Conservation (phyloP, 1,284 basidiomycete species). For the Erythrobasidium hasegawianum region DNA sequence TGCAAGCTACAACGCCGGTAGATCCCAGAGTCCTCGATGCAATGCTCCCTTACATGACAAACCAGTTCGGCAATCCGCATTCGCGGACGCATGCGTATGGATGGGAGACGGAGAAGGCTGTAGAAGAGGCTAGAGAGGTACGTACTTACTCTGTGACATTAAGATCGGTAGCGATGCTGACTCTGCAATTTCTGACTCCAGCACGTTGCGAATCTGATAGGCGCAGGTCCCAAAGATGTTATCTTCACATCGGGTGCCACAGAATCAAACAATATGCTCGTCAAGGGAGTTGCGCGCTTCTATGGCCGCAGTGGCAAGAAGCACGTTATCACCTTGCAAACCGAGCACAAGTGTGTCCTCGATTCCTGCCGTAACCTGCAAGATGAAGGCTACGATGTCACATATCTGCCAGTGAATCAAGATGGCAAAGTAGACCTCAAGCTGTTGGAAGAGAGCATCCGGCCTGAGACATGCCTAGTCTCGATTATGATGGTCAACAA, state of each 20-base stretch:
- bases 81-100: constrained; percentile 97
- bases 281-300: constrained; percentile 96
- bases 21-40: constrained; percentile 95
- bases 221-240: constrained; percentile 91
- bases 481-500: constrained; percentile 99
- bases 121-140: constrained; percentile 84
- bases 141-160: constrained; percentile 36
- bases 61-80: constrained; percentile 97
- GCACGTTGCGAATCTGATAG: constrained; percentile 86
- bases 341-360: constrained; percentile 97
- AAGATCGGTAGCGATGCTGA: background rate
- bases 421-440: constrained; percentile 79
- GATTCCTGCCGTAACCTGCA: constrained; percentile 94
- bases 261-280: constrained; percentile 96
- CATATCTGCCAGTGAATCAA: constrained; percentile 86
- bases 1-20: constrained; percentile 92
- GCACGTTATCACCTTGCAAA: constrained; percentile 62
- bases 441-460: constrained; percentile 73
- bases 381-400: constrained; percentile 96
- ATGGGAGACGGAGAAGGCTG: constrained; percentile 95
- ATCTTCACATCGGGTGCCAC: constrained; percentile 98
- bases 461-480: constrained; percentile 78
- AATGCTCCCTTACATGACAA: constrained; percentile 93
- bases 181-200: constrained; percentile 46
- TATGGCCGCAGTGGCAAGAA: constrained; percentile 58